Base-by-base conservation (phyloP, 1,284 basidiomycete species). In the Trichosporon sp. region DNA sequence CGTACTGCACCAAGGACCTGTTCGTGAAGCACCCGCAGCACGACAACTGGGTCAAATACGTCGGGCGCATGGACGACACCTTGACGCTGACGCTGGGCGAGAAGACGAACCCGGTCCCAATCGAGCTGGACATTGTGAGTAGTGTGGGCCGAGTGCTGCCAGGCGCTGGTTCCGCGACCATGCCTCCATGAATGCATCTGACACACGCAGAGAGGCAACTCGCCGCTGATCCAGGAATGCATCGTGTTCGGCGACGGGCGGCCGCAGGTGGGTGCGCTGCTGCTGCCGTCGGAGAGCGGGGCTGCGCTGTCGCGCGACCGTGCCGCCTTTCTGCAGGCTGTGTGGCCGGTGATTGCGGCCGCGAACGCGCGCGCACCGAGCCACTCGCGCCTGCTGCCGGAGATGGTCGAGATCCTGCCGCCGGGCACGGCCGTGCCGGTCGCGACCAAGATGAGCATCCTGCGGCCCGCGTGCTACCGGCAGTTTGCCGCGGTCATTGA, bases 41-140 rank as follows among this genome's bases (percentile, higher is more conserved):
- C 27, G 77, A 83, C 0, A 81, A 80, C 4, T 82, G 84, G 64
- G 88, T 85, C 80, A 87, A 87, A 72, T 88, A 87, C 67, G 81
- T 88, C 38, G 89, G 88, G 1, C 80, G 88, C 25, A 77, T 87
- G 56, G 88, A 89, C 73, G 88, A 89, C 70, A 88, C 87, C 0
- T 81, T 82, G 9, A 80, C 79, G 0, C 79, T 80, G 60, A 78
- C 78, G 3, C 69, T 80, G 34, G 87, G 87, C 7, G 86, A 89
- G 77, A 88, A 88, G 81, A 87, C 87, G 12, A 87, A 87, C 72
- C 87, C 87, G 0, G 84, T 82, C 2, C 80, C 81, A 0, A 81
- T 83, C 67, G 81, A 83, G 72, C 74, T 81, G 25, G 80, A 80
- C 32, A 78, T 82, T 53, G 77, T 78, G 68, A 76, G 77, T 76